Percentiles rank a stretch among this genome's conserved stretches.
These are phyloP conservation scores for Paecilomyces sp. DNA, from an alignment of 2,329 filamentous ascomycete genomes.

Conservation along the genomic window DNA sequence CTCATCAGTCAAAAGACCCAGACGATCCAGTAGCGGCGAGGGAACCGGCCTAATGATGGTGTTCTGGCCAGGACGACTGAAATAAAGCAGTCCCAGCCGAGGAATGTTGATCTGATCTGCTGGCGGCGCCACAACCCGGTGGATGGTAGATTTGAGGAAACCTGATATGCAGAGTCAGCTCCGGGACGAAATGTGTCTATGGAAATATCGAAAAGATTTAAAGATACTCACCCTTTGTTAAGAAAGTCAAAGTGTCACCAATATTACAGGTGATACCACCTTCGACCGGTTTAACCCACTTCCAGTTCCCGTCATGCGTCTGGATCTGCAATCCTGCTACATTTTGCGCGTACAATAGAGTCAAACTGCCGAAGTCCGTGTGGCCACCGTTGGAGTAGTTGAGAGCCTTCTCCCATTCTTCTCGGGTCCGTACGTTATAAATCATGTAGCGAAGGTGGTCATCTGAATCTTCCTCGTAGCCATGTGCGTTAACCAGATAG, in stretches of 20 bases:
- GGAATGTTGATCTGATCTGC: slow-evolving; percentile 24
- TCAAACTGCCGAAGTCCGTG: slow-evolving; percentile 51
- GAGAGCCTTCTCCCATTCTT: slow-evolving; percentile 40
- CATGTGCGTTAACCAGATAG: slow-evolving; percentile 47
- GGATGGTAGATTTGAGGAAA: slow-evolving; percentile 26
- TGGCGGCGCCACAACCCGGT: slow-evolving; percentile 29
- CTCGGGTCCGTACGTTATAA: slow-evolving; percentile 42
- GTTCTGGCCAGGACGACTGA: slow-evolving; percentile 27
- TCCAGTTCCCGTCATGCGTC: slow-evolving; percentile 39
- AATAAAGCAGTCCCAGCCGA: slow-evolving; percentile 31
- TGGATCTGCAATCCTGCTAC: slow-evolving; percentile 51
- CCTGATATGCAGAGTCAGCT: slow-evolving; percentile 1
- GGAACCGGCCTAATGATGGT: slow-evolving; percentile 27
- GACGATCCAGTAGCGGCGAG: slow-evolving; percentile 28
- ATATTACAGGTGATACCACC: slow-evolving; percentile 47
- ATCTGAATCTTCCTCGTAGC: slow-evolving; percentile 50
- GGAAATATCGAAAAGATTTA: background rate
- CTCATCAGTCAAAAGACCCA: slow-evolving; percentile 32
- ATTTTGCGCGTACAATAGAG: slow-evolving; percentile 51
- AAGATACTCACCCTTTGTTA: background rate
- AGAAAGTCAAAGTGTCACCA: slow-evolving; percentile 41
- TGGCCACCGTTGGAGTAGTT: slow-evolving; percentile 26
- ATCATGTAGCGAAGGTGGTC: slow-evolving; percentile 57
- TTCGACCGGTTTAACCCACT: slow-evolving; percentile 40
- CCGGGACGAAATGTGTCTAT: background rate